Conservation (phyloP, 257 asterid genomes). For the Ballota nigra region DNA sequence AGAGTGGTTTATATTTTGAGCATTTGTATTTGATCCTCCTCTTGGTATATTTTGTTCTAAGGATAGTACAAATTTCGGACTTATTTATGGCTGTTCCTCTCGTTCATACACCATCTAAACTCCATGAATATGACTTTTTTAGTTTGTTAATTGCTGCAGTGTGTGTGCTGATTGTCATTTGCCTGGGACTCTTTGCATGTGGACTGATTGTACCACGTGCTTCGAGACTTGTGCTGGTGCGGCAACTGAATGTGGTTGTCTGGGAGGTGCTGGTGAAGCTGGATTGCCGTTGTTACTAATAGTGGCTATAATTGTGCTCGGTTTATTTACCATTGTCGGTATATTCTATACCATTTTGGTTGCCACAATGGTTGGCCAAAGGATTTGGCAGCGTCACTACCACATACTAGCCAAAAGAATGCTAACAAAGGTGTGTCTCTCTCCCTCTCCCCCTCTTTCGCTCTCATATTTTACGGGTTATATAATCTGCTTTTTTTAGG, state of each 20-base stretch:
- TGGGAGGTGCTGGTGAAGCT: slow-evolving; percentile 98
- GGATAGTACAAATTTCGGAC: background rate
- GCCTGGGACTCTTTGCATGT: slow-evolving; percentile 98
- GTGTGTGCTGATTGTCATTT: slow-evolving; percentile 95
- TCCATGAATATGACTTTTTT: background rate
- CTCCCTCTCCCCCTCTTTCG: background rate
- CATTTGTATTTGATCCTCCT: background rate
- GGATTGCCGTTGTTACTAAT: slow-evolving; percentile 76
- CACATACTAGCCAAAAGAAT: slow-evolving; percentile 94
- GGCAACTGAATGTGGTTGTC: slow-evolving; percentile 85
- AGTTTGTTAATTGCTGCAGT: slow-evolving; percentile 39
- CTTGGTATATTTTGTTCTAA: background rate
- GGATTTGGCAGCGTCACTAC: slow-evolving; percentile 98
- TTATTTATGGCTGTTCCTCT: background rate
- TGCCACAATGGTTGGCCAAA: slow-evolving; percentile 94
- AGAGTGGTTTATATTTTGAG: background rate
- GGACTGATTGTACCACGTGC: slow-evolving; percentile 98
- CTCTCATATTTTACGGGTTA: background rate
- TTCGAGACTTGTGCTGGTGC: slow-evolving; percentile 85
- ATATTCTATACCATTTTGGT: slow-evolving; percentile 86
- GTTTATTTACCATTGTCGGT: slow-evolving; percentile 86
- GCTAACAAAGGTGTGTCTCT: slow-evolving; percentile 74
- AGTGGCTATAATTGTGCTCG: slow-evolving; percentile 76
- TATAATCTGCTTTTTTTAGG: slow-evolving; percentile 35
- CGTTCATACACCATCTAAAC: background rate